Conservation (phyloP, 2,329 filamentous ascomycete species). For the Alternaria infectoria region DNA sequence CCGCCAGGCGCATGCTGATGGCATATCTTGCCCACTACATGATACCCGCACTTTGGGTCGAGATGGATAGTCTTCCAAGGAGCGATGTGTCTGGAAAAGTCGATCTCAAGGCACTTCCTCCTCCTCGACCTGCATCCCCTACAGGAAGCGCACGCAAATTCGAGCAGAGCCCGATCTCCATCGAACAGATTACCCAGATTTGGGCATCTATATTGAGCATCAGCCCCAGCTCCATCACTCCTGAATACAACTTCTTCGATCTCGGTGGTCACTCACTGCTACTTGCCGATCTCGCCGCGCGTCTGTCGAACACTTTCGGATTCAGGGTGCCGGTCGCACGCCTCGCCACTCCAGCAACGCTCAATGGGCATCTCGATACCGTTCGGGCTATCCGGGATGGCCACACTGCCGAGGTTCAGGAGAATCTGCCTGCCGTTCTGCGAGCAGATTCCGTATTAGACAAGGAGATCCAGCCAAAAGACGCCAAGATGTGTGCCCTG, state of each 20-base stretch:
- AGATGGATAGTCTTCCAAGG: slow-evolving; percentile 73
- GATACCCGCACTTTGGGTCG: slow-evolving; percentile 80
- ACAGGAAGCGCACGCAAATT: slow-evolving; percentile 54
- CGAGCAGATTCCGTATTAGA: slow-evolving; percentile 71
- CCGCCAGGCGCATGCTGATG: slow-evolving; percentile 68
- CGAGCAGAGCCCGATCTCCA: slow-evolving; percentile 68
- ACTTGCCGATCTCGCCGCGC: slow-evolving; percentile 77
- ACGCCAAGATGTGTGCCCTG: slow-evolving; percentile 63
- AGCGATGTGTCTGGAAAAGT: slow-evolving; percentile 81
- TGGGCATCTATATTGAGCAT: slow-evolving; percentile 76
- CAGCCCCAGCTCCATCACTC: slow-evolving; percentile 66
- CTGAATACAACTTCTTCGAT: slow-evolving; percentile 80
- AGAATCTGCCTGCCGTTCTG: slow-evolving; percentile 73
- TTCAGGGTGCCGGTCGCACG: slow-evolving; percentile 75
- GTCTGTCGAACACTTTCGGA: slow-evolving; percentile 71
- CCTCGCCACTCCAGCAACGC: slow-evolving; percentile 73
- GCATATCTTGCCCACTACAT: slow-evolving; percentile 79
- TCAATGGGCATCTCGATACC: slow-evolving; percentile 74
- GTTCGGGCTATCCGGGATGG: slow-evolving; percentile 75
- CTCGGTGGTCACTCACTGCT: slow-evolving; percentile 79
- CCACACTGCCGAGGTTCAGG: slow-evolving; percentile 75
- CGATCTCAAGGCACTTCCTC: slow-evolving; percentile 73
- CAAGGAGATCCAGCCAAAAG: slow-evolving; percentile 68
- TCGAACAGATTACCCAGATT: slow-evolving; percentile 71
- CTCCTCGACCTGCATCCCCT: slow-evolving; percentile 61